Conservation (phyloP, 139 green algal species). For the Closterium sp. region DNA sequence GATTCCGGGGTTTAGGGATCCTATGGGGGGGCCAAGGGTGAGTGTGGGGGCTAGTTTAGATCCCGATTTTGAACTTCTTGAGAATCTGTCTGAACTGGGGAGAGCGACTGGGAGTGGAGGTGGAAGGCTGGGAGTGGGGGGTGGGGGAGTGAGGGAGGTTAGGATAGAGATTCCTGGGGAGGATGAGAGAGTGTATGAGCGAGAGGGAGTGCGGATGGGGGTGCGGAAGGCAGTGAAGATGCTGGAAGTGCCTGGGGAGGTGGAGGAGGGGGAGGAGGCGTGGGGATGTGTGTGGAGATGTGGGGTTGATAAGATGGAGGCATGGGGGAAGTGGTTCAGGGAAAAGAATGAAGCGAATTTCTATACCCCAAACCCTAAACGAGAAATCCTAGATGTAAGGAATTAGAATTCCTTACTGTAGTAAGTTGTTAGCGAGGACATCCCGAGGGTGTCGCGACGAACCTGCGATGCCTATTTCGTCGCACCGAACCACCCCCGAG, state of each 20-base stretch:
- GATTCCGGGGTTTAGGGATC: neutral
- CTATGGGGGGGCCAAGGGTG: neutral
- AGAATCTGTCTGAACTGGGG: neutral
- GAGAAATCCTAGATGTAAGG: no score
- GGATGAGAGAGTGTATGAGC: neutral
- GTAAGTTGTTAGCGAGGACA: no score
- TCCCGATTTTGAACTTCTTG: neutral
- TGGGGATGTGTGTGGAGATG: neutral
- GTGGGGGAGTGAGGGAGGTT: neutral
- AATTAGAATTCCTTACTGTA: no score
- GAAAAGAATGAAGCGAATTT: no score
- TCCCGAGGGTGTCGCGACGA: no score
- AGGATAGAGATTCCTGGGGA: neutral
- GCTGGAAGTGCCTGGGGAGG: neutral
- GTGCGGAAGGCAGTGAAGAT: neutral
- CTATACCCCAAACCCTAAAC: no score
- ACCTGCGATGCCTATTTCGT: no score
- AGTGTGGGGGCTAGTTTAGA: neutral
- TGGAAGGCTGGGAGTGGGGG: neutral
- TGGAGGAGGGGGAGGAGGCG: neutral
- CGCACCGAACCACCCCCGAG: no score
- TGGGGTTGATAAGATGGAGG: neutral
- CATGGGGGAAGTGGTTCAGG: neutral
- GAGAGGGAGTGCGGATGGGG: neutral
- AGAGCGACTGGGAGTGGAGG: no score